Evolutionary conservation across 164 flowering plant genomes (phyloP).

Genomic region (Cinnamomum micranthum): DNA sequence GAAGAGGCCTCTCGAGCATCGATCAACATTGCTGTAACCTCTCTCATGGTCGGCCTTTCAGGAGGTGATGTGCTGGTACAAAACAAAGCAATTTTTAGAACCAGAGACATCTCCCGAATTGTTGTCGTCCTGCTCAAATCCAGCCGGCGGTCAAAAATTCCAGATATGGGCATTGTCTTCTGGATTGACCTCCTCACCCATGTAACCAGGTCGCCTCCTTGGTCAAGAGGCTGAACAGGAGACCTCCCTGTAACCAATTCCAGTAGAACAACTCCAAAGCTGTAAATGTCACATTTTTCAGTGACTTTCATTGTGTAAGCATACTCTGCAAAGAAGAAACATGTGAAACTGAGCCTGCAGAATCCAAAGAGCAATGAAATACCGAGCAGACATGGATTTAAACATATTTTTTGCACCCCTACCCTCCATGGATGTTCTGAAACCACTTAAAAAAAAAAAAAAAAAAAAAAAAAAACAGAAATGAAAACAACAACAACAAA

Average conservation of each 20-base stretch:
- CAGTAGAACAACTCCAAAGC: constrained; percentile 56
- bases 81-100: constrained; percentile 51
- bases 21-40: constrained; percentile 54
- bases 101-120: constrained; percentile 40
- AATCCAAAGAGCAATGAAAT: neutral
- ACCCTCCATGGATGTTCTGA: neutral
- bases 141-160: constrained; percentile 35
- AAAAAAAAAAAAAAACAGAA: no score
- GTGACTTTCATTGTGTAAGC: constrained; percentile 67
- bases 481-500: neutral
- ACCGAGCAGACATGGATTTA: neutral
- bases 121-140: constrained; percentile 30
- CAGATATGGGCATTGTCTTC: constrained; percentile 14
- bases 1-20: constrained; percentile 35
- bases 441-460: neutral
- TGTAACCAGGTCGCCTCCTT: constrained; percentile 50
- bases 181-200: constrained; percentile 48
- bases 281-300: constrained; percentile 62
- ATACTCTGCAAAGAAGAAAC: constrained; percentile 39
- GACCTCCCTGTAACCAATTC: constrained; percentile 52
- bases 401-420: neutral
- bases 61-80: constrained; percentile 51
- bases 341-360: neutral
- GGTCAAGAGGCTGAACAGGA: constrained; percentile 53
- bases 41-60: constrained; percentile 60